A percentile compares a stretch with the other conserved stretches of the same genome.
Conservation (phyloP, 345 rosid genomes). For the Litchi chinensis region DNA sequence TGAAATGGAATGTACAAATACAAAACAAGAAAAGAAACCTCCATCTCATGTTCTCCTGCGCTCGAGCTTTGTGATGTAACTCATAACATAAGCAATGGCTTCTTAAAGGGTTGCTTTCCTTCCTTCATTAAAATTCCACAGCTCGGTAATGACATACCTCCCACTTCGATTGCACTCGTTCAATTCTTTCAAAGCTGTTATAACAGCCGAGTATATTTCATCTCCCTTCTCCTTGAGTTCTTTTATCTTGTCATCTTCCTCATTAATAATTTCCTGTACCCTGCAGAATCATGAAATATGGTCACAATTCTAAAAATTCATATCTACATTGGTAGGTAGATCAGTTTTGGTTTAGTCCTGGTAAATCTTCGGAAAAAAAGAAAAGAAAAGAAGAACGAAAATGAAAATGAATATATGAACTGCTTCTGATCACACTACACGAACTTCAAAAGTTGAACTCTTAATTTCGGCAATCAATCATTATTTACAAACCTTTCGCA, state of each 20-base stretch:
- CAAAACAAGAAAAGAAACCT: conserved; percentile 24
- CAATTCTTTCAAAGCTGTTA: conserved; percentile 67
- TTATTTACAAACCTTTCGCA: not conserved
- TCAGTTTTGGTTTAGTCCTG: not conserved
- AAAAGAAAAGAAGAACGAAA: too few relatives aligned
- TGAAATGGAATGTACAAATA: not conserved
- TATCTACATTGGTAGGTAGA: not conserved
- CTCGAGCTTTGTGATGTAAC: conserved; percentile 39
- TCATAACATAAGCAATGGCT: conserved; percentile 53
- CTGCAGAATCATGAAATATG: not conserved
- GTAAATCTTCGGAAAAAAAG: not conserved
- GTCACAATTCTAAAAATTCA: not conserved
- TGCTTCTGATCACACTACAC: not conserved
- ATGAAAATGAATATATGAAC: not conserved
- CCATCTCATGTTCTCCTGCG: conserved; percentile 41
- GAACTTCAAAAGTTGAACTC: not conserved
- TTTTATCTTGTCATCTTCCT: conserved; percentile 60
- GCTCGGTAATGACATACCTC: conserved; percentile 52
- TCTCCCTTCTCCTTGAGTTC: conserved; percentile 70
- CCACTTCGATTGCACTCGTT: conserved; percentile 81
- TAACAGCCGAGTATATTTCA: conserved; percentile 52
- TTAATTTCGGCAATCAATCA: not conserved
- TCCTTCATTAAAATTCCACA: conserved; percentile 70
- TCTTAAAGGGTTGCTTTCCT: conserved; percentile 86
- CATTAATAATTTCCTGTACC: conserved; percentile 67